Evolutionary conservation across 1,139 yeast genomes (phyloP).

Genomic region (Blastobotrys aristatus): DNA sequence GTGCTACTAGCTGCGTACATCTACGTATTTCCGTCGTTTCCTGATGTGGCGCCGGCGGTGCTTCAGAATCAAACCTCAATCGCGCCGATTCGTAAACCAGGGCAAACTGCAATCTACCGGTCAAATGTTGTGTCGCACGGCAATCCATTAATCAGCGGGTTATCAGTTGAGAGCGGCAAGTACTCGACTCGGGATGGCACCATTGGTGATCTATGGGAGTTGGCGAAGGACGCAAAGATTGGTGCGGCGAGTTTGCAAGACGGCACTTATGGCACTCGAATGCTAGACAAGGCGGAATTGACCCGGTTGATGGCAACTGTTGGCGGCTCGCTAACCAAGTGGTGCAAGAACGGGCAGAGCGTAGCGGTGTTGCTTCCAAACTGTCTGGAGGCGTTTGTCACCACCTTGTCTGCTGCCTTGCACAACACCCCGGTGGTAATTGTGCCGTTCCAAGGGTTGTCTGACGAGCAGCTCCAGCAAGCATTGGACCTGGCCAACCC

Average conservation of each 20-base stretch:
- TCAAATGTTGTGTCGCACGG: conserved; percentile 48
- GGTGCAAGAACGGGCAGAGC: conserved; percentile 3
- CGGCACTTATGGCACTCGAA: conserved; percentile 1
- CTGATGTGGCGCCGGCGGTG: conserved; percentile 51
- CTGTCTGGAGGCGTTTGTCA: conserved; percentile 22
- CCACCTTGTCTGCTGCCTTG: conserved; percentile 18
- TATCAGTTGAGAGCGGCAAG: conserved; percentile 42
- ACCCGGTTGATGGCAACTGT: conserved; percentile 15
- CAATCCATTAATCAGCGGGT: conserved; percentile 42
- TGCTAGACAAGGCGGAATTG: conserved; percentile 15
- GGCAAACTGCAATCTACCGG: conserved; percentile 61
- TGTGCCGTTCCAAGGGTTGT: conserved; percentile 9
- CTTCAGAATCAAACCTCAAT: conserved; percentile 52
- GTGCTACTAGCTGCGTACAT: conserved; percentile 21
- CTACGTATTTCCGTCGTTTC: conserved; percentile 31
- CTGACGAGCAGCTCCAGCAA: conserved; percentile 7
- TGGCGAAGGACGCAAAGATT: conserved; percentile 18
- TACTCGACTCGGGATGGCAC: conserved; percentile 46
- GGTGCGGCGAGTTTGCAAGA: conserved; percentile 5
- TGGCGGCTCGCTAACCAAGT: conserved; percentile 13
- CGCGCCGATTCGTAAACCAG: conserved; percentile 46
- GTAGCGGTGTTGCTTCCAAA: conserved; percentile 27
- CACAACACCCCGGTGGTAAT: conserved; percentile 15
- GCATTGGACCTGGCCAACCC: conserved; percentile 17
- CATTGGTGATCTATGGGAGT: conserved; percentile 52